Evolutionary conservation across 1,284 basidiomycete genomes (phyloP).

Genomic region (Marasmius fiardii): DNA sequence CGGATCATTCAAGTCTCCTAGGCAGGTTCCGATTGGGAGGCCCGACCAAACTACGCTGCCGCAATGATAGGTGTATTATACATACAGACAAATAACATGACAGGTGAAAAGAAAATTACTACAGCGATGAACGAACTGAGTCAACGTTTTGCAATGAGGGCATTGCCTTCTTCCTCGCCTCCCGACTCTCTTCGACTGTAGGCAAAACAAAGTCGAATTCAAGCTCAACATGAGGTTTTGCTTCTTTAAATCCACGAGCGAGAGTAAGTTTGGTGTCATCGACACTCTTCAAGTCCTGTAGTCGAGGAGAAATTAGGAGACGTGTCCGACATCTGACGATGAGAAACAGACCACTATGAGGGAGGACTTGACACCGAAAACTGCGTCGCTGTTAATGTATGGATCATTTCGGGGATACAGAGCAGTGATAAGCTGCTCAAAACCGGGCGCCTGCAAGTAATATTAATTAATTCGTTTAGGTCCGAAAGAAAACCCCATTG

Average conservation of each 20-base stretch:
- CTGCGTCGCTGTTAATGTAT: slow-evolving; percentile 65
- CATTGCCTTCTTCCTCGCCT: slow-evolving; percentile 23
- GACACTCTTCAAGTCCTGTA: slow-evolving; percentile 46
- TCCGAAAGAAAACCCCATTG: not conserved
- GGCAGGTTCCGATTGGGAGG: too few relatives aligned
- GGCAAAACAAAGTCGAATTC: slow-evolving; percentile 61
- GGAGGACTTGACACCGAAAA: slow-evolving; percentile 78
- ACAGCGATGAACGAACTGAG: too few relatives aligned
- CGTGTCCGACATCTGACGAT: not conserved
- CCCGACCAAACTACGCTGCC: too few relatives aligned
- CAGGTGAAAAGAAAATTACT: too few relatives aligned
- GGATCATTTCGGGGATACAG: slow-evolving; percentile 72
- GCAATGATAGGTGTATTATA: too few relatives aligned
- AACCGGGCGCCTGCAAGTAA: slow-evolving; percentile 50
- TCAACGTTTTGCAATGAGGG: not conserved
- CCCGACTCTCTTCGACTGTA: slow-evolving; percentile 46
- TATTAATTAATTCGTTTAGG: not conserved
- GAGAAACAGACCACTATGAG: slow-evolving; percentile 34
- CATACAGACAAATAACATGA: too few relatives aligned
- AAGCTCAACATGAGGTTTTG: slow-evolving; percentile 58
- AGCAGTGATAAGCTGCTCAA: slow-evolving; percentile 69
- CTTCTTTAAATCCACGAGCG: slow-evolving; percentile 59
- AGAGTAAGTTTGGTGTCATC: slow-evolving; percentile 51
- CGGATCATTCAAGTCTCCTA: too few relatives aligned
- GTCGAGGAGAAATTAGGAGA: slow-evolving; percentile 3